Evolutionary conservation across 108 stramenopile species (phyloP).

Genomic region (Chaetoceros muelleri): DNA sequence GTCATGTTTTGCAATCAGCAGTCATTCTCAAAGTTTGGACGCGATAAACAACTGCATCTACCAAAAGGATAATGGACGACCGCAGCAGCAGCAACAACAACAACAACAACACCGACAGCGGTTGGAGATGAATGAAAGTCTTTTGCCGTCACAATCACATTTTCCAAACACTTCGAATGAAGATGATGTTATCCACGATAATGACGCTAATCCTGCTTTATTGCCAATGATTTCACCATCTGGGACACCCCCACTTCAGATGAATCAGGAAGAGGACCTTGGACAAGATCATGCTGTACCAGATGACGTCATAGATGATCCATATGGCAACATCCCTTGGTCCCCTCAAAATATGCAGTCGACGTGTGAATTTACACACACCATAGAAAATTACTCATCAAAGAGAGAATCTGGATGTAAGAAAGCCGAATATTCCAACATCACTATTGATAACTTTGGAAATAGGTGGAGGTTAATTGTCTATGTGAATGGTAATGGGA

Average conservation of each 20-base stretch:
- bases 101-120: too few species aligned
- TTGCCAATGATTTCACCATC: too few species aligned
- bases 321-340: constrained; percentile 23
- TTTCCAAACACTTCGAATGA: too few species aligned
- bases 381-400: constrained; percentile 60
- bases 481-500: constrained; percentile 85
- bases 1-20: too few species aligned
- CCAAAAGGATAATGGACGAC: too few species aligned
- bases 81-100: too few species aligned
- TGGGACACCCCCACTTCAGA: background rate
- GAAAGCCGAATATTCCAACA: constrained; percentile 79
- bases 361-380: constrained; percentile 83
- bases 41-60: too few species aligned
- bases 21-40: too few species aligned
- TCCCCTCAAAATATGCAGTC: constrained; percentile 66
- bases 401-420: constrained; percentile 87
- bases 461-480: constrained; percentile 84
- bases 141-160: too few species aligned
- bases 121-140: too few species aligned
- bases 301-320: background rate
- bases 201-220: too few species aligned
- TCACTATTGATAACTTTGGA: constrained; percentile 67
- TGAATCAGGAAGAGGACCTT: background rate
- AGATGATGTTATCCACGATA: too few species aligned
- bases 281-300: background rate